Conservation (phyloP, 306 rosid genomes). For the Pachyrhizus erosus region DNA sequence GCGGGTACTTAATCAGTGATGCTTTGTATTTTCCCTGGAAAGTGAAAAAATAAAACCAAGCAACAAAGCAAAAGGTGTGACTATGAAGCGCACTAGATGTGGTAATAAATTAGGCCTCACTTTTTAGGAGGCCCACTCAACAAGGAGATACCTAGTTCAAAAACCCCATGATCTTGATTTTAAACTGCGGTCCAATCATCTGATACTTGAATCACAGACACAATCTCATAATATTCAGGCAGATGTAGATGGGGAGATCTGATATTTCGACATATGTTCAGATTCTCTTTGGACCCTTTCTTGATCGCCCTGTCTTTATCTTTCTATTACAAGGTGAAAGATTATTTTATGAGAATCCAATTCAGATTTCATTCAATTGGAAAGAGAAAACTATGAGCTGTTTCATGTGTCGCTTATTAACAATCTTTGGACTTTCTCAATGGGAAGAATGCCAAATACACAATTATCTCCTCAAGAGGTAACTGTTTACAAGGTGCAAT, state of each 20-base stretch:
- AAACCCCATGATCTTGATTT: constrained; percentile 20
- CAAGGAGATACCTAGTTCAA: constrained; percentile 35
- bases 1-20: background rate
- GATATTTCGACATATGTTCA: background rate
- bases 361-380: background rate
- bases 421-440: background rate
- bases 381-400: background rate
- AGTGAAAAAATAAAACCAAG: background rate
- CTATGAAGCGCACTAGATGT: constrained; percentile 7
- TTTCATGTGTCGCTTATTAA: background rate
- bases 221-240: background rate
- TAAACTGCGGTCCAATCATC: constrained; percentile 23
- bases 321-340: background rate
- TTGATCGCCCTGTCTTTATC: constrained; percentile 10
- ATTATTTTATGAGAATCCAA: background rate
- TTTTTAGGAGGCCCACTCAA: constrained; percentile 25
- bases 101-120: constrained; percentile 23
- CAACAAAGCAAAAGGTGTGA: constrained; percentile 5
- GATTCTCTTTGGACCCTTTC: background rate
- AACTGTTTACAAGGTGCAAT: background rate
- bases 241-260: constrained; percentile 19
- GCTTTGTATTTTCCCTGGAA: background rate
- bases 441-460: background rate
- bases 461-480: background rate
- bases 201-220: constrained; percentile 3